Evolutionary conservation across 768 basidiomycete genomes (phyloP).

Genomic region (Clavulina sp.): DNA sequence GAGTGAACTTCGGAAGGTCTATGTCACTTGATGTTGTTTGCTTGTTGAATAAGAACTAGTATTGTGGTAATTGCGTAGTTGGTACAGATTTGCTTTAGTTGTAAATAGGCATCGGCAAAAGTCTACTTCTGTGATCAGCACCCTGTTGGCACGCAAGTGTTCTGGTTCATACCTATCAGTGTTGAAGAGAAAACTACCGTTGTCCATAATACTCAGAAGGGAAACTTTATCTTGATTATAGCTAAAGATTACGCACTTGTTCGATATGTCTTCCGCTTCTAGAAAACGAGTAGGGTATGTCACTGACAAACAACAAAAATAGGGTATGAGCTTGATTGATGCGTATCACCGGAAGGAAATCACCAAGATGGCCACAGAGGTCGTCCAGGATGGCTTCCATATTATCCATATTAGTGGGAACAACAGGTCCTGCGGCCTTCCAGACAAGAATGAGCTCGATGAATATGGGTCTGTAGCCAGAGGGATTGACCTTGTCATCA

Average conservation of each 20-base stretch:
- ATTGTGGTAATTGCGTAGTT: too few relatives aligned
- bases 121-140: slow-evolving; percentile 23
- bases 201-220: background rate
- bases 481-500: too few relatives aligned
- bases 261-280: slow-evolving; percentile 80
- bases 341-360: slow-evolving; percentile 14
- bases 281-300: slow-evolving; percentile 71
- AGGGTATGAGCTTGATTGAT: background rate
- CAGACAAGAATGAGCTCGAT: too few relatives aligned
- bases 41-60: too few relatives aligned
- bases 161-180: background rate
- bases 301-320: slow-evolving; percentile 29
- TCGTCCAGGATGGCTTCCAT: slow-evolving; percentile 74
- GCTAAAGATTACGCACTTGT: slow-evolving; percentile 87
- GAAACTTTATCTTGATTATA: slow-evolving; percentile 36
- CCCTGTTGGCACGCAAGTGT: slow-evolving; percentile 7
- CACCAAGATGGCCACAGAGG: slow-evolving; percentile 75
- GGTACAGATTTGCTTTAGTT: too few relatives aligned
- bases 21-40: slow-evolving; percentile 44
- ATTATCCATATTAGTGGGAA: slow-evolving; percentile 57
- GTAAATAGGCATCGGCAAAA: slow-evolving; percentile 63
- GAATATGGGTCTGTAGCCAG: too few relatives aligned
- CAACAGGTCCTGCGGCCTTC: too few relatives aligned
- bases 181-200: background rate
- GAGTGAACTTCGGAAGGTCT: slow-evolving; percentile 64